Percentiles rank a stretch among this genome's conserved stretches.
Evolutionary conservation across 2,329 filamentous ascomycete species (phyloP).

Genomic region (Huntiella savannae): DNA sequence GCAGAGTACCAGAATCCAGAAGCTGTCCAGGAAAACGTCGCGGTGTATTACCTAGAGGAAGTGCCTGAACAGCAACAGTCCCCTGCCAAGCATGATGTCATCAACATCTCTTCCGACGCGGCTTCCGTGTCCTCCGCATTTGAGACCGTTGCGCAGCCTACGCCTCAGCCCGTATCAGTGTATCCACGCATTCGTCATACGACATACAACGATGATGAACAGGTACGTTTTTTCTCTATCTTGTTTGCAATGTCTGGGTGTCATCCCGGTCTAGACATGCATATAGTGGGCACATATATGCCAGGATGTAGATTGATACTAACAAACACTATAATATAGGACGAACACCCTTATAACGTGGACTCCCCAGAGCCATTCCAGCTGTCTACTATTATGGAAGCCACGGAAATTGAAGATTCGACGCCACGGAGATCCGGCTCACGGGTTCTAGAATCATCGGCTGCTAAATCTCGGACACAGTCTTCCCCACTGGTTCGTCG

Average conservation of each 20-base stretch:
- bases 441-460: too few relatives aligned
- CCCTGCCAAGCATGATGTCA: neutral
- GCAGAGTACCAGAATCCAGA: too few relatives aligned
- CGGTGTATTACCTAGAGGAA: too few relatives aligned
- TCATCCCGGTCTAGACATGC: too few relatives aligned
- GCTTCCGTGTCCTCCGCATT: neutral
- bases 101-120: neutral
- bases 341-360: neutral
- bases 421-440: neutral
- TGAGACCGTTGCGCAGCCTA: neutral
- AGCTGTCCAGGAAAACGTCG: too few relatives aligned
- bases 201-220: neutral
- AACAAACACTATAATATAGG: neutral
- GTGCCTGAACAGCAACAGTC: too few relatives aligned
- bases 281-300: too few relatives aligned
- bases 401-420: constrained; percentile 4
- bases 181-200: neutral
- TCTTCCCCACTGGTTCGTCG: neutral
- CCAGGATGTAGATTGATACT: too few relatives aligned
- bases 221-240: neutral
- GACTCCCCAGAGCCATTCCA: neutral
- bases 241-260: too few relatives aligned
- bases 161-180: neutral
- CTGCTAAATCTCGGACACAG: neutral
- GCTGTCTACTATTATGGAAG: constrained; percentile 2